Conservation (phyloP, 2,329 filamentous ascomycete genomes). For the Clathrospora elynae region DNA sequence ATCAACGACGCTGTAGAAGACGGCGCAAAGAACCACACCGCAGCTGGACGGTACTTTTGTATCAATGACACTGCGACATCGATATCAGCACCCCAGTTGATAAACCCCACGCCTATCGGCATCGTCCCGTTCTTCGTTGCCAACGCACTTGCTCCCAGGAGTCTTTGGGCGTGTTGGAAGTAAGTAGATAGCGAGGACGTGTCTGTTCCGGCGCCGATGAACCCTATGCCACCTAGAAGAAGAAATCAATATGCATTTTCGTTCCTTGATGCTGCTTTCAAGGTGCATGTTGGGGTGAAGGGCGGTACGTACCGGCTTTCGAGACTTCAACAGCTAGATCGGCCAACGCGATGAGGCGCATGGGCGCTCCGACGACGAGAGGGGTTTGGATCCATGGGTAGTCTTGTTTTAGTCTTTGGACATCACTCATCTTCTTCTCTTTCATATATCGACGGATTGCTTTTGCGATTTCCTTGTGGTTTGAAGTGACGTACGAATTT, state of each 20-base stretch:
- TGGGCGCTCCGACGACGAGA: slow-evolving; percentile 68
- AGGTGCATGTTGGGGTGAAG: no score
- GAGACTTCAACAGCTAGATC: slow-evolving; percentile 66
- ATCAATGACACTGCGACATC: slow-evolving; percentile 59
- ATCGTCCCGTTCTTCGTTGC: slow-evolving; percentile 35
- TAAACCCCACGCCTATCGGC: slow-evolving; percentile 66
- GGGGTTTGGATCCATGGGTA: slow-evolving; percentile 66
- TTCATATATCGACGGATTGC: no score
- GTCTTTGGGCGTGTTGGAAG: slow-evolving; percentile 30
- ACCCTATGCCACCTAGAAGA: slow-evolving; percentile 55
- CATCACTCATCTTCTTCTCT: slow-evolving; percentile 7
- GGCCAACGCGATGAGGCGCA: slow-evolving; percentile 66
- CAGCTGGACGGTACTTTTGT: slow-evolving; percentile 59
- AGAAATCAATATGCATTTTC: no score
- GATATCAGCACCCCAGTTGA: slow-evolving; percentile 58
- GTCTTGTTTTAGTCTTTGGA: slow-evolving; percentile 36
- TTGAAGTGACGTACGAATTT: no score
- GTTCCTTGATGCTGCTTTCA: no score
- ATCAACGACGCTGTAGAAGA: slow-evolving; percentile 38
- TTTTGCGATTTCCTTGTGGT: no score
- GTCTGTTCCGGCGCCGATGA: slow-evolving; percentile 54
- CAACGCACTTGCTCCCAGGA: slow-evolving; percentile 26
- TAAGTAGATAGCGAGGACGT: slow-evolving; percentile 40
- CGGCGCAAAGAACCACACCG: slow-evolving; percentile 69
- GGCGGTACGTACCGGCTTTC: slow-evolving; percentile 50